A percentile compares a stretch with the other conserved stretches of the same genome.
Conservation (phyloP, 192 early-diverging fungal species). For the Backusella tarrabulga region DNA sequence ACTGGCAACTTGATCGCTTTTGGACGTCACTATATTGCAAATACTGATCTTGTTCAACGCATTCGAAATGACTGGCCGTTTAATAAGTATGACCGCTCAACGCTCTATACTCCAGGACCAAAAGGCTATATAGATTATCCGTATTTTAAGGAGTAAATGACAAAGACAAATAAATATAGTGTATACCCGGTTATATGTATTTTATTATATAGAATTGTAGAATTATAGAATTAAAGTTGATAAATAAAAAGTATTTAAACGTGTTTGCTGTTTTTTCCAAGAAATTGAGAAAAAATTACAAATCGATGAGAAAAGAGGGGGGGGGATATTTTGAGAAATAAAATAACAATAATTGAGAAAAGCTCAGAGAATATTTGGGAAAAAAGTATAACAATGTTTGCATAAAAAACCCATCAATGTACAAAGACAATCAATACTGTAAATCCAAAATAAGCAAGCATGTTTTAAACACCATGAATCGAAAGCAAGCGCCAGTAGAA, state of each 20-base stretch:
- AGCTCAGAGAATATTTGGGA: too few species aligned
- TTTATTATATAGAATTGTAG: background rate
- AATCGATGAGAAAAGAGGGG: too few species aligned
- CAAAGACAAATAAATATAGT: background rate
- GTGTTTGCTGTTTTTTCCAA: too few species aligned
- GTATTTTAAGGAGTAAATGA: background rate
- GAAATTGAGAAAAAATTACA: too few species aligned
- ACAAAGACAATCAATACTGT: too few species aligned
- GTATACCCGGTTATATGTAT: background rate
- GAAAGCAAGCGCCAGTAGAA: too few species aligned
- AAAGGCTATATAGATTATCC: constrained; percentile 33
- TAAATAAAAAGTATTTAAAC: background rate
- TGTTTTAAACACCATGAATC: too few species aligned
- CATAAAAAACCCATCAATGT: too few species aligned
- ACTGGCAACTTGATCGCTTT: constrained; percentile 27
- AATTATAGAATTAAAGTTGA: background rate
- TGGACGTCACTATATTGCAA: constrained; percentile 31
- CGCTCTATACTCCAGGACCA: constrained; percentile 8
- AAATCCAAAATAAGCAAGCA: too few species aligned
- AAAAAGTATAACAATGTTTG: too few species aligned
- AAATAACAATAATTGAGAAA: too few species aligned
- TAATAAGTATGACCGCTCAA: constrained; percentile 23
- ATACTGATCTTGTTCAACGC: constrained; percentile 30
- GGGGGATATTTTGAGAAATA: too few species aligned
- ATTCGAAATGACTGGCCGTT: constrained; percentile 10